phyloP scores from a whole-genome alignment of 257 asterid species.

The Lycium barbarum region DNA sequence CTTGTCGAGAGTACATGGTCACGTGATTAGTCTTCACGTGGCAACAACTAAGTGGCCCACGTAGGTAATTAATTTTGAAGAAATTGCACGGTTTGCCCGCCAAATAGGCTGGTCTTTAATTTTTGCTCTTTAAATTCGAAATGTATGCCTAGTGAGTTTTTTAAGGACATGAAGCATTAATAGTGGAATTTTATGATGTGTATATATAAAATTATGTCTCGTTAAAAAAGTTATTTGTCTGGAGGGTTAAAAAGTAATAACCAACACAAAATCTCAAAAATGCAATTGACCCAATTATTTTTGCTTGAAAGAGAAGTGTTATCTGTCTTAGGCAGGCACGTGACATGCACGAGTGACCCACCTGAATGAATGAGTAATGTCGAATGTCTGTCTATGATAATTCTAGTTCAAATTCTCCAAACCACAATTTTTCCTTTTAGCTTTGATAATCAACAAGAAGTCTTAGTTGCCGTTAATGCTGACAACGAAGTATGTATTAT shows the following conservation, averaged over 20 bases:
- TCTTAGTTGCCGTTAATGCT: conserved; percentile 21
- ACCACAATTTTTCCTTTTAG: conserved; percentile 1
- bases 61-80: too few species aligned
- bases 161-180: too few species aligned
- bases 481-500: conserved; percentile 20
- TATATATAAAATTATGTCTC: too few species aligned
- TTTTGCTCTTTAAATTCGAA: too few species aligned
- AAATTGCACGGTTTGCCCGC: too few species aligned
- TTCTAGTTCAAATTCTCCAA: conserved; percentile 14
- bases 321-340: conserved; percentile 1
- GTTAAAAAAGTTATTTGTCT: too few species aligned
- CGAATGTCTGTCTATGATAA: conserved; percentile 29
- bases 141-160: too few species aligned
- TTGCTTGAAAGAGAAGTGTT: neutral
- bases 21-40: neutral
- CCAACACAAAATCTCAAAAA: too few species aligned
- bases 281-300: neutral
- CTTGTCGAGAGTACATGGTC: neutral
- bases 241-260: too few species aligned
- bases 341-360: conserved; percentile 1
- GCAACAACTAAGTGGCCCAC: neutral
- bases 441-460: conserved; percentile 2
- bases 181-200: too few species aligned
- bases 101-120: too few species aligned
- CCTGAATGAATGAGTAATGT: neutral